These are phyloP conservation scores for Amaranthus tricolor DNA, from an alignment of 179 eudicot genomes.

Conservation along the genomic window DNA sequence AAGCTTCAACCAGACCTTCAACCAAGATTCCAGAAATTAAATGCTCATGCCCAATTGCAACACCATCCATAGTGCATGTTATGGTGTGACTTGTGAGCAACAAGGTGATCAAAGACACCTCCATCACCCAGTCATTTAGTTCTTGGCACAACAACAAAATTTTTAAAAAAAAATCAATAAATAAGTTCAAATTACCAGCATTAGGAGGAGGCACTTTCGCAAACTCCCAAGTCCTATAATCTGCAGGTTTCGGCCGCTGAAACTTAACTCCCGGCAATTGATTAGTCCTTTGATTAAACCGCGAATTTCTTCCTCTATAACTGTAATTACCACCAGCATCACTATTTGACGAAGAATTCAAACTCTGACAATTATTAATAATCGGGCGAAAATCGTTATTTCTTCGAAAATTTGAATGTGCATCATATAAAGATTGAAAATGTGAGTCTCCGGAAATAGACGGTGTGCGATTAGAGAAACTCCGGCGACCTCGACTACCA, in stretches of 20 bases:
- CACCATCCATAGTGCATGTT: not conserved
- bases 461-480: conserved; percentile 35
- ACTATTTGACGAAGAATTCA: conserved; percentile 1
- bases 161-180: not conserved
- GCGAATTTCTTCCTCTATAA: conserved; percentile 17
- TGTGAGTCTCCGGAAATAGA: conserved; percentile 46
- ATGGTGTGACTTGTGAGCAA: not conserved
- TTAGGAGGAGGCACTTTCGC: conserved; percentile 45
- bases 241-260: conserved; percentile 39
- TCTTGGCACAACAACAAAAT: not conserved
- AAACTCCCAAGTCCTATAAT: conserved; percentile 66
- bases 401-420: conserved; percentile 29
- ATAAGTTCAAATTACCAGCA: conserved; percentile 34
- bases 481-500: conserved; percentile 27
- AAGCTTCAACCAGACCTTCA: no score
- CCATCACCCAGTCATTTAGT: no score
- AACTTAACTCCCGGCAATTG: conserved; percentile 19
- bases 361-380: not conserved
- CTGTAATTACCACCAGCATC: conserved; percentile 10
- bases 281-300: conserved; percentile 26
- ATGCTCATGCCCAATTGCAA: not conserved
- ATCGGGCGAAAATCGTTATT: conserved; percentile 4
- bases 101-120: not conserved
- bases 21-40: no score
- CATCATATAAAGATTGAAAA: conserved; percentile 34